Conservation (phyloP, 192 early-diverging fungal species). For the Umbelopsis sp. region DNA sequence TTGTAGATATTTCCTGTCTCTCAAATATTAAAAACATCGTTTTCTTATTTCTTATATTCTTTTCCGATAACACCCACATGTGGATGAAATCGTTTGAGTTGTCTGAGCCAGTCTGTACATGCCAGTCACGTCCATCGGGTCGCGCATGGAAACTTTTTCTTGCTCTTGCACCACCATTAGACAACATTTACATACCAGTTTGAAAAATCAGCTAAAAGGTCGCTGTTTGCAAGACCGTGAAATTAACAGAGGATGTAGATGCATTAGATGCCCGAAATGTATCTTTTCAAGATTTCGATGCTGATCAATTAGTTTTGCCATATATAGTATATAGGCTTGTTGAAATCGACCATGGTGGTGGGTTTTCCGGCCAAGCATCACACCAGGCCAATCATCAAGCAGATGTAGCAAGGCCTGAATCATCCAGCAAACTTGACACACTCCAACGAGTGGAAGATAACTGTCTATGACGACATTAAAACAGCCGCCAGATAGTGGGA, state of each 20-base stretch:
- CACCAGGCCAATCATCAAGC: background rate
- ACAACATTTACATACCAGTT: too few relatives aligned
- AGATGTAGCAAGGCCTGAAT: background rate
- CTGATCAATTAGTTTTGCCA: too few relatives aligned
- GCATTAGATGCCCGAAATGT: too few relatives aligned
- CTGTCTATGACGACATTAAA: background rate
- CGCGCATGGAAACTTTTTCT: too few relatives aligned
- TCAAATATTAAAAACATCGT: background rate
- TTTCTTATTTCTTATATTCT: background rate
- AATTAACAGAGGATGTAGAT: too few relatives aligned
- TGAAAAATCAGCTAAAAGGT: too few relatives aligned
- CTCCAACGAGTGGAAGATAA: background rate
- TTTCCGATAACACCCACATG: background rate
- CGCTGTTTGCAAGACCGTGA: too few relatives aligned
- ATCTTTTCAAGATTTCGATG: too few relatives aligned
- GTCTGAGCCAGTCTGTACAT: background rate
- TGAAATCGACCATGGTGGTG: slow-evolving; percentile 1
- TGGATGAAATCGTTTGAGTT: background rate
- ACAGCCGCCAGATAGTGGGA: background rate
- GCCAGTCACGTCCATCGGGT: too few relatives aligned
- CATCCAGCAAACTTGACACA: background rate
- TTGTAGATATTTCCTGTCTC: slow-evolving; percentile 12
- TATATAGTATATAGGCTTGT: slow-evolving; percentile 10
- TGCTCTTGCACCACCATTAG: too few relatives aligned
- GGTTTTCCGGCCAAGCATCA: slow-evolving; percentile 6